phyloP scores from a whole-genome alignment of 345 rosid genomes.

The Pistacia atlantica region DNA sequence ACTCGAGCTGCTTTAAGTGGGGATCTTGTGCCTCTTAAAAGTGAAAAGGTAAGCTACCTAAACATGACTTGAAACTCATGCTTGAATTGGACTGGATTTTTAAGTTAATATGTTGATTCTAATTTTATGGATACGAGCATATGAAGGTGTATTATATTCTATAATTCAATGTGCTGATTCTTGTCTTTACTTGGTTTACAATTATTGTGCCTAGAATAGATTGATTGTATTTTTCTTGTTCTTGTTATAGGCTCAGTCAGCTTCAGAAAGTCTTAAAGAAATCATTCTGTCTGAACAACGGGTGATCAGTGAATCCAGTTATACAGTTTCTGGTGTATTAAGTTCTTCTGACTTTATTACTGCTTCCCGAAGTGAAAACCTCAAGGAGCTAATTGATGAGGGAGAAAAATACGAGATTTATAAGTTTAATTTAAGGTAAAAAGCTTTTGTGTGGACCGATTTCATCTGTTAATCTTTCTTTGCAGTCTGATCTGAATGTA shows the following conservation, averaged over 20 bases:
- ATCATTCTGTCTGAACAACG: conserved; percentile 50
- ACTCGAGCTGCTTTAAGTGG: conserved; percentile 78
- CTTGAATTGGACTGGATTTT: neutral
- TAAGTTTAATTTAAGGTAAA: conserved; percentile 74
- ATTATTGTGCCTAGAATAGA: neutral
- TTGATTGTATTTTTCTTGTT: neutral
- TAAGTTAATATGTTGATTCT: neutral
- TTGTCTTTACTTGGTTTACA: neutral
- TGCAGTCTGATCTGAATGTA: neutral
- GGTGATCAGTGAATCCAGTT: conserved; percentile 40
- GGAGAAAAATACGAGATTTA: conserved; percentile 60
- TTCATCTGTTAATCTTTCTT: conserved; percentile 1
- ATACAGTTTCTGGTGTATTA: conserved; percentile 70
- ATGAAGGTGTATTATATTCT: neutral
- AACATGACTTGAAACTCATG: neutral
- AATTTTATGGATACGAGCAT: neutral
- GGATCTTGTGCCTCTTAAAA: conserved; percentile 65
- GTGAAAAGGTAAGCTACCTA: conserved; percentile 52
- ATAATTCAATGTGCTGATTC: neutral
- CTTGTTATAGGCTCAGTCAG: conserved; percentile 40
- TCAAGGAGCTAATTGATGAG: conserved; percentile 57
- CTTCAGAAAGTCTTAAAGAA: conserved; percentile 51
- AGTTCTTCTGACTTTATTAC: conserved; percentile 54
- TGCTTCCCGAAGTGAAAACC: conserved; percentile 64
- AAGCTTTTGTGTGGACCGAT: conserved; percentile 13